A percentile compares a stretch with the other conserved stretches of the same genome.
These are phyloP conservation scores for Helicostylum pulchrum DNA, from an alignment of 192 early-diverging fungal genomes.

Conservation along the genomic window DNA sequence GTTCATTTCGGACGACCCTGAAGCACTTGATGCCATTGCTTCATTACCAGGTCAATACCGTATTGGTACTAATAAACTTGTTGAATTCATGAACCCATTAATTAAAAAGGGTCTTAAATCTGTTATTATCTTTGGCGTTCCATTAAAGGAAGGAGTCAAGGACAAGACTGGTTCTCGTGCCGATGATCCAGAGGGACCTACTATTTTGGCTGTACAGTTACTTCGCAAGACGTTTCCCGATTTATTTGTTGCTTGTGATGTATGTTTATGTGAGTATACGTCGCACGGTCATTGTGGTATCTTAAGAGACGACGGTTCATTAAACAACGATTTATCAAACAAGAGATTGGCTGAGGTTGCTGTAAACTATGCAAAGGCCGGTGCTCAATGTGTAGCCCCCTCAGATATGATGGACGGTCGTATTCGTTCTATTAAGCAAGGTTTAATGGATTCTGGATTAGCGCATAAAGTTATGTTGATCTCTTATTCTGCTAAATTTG, in stretches of 20 bases:
- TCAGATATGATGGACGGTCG: conserved; percentile 99
- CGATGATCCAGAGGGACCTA: conserved; percentile 78
- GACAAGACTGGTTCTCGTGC: conserved; percentile 79
- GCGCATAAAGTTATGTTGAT: conserved; percentile 83
- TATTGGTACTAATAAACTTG: conserved; percentile 76
- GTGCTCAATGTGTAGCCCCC: conserved; percentile 88
- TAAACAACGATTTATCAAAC: conserved; percentile 80
- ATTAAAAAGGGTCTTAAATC: conserved; percentile 83
- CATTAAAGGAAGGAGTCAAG: conserved; percentile 66
- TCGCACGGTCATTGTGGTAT: conserved; percentile 95
- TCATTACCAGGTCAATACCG: conserved; percentile 87
- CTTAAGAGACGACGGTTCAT: conserved; percentile 70
- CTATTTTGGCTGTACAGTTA: conserved; percentile 78
- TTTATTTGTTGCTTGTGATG: conserved; percentile 87
- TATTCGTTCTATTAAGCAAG: conserved; percentile 89
- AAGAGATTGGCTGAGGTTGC: conserved; percentile 81
- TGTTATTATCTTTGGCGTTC: conserved; percentile 94
- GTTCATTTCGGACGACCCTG: conserved; percentile 83
- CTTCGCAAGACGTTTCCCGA: conserved; percentile 75
- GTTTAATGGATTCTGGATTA: conserved; percentile 68
- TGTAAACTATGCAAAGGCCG: conserved; percentile 85
- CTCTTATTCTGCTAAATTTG: conserved; percentile 97
- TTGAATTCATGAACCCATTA: conserved; percentile 73
- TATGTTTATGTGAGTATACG: conserved; percentile 97
- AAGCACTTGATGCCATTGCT: conserved; percentile 72